phyloP scores from a whole-genome alignment of 2,329 filamentous ascomycete species.

The Mycogone perniciosa region DNA sequence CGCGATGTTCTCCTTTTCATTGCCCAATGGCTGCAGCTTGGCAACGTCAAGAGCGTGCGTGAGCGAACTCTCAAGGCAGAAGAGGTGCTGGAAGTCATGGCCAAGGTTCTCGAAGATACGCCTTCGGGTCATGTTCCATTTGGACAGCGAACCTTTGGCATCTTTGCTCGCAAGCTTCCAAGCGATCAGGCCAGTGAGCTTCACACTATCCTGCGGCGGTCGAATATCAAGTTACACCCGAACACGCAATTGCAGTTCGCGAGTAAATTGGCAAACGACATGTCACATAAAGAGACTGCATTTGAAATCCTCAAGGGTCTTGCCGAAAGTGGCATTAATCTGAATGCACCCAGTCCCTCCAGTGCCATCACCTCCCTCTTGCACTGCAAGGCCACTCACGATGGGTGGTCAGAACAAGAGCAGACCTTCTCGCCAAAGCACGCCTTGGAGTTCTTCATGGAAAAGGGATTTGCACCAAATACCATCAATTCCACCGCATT shows the following conservation, averaged over 20 bases:
- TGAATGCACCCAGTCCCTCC: slow-evolving; percentile 41
- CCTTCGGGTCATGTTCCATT: slow-evolving; percentile 29
- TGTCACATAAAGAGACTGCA: slow-evolving; percentile 35
- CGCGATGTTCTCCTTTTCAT: slow-evolving; percentile 31
- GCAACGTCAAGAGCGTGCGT: slow-evolving; percentile 13
- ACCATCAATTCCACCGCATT: slow-evolving; percentile 58
- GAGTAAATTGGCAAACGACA: slow-evolving; percentile 35
- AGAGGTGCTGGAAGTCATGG: slow-evolving; percentile 23
- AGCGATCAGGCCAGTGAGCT: slow-evolving; percentile 28
- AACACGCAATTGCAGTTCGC: slow-evolving; percentile 45
- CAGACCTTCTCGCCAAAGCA: slow-evolving; percentile 24
- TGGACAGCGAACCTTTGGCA: slow-evolving; percentile 32
- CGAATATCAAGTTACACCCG: slow-evolving; percentile 27
- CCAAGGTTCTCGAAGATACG: slow-evolving; percentile 24
- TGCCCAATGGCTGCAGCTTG: slow-evolving; percentile 18
- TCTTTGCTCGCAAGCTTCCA: slow-evolving; percentile 25
- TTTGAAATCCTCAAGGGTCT: slow-evolving; percentile 35
- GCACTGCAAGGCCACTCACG: slow-evolving; percentile 21
- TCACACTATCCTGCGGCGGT: slow-evolving; percentile 27
- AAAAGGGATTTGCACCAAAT: slow-evolving; percentile 58
- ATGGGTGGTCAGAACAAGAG: slow-evolving; percentile 16
- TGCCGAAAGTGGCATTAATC: slow-evolving; percentile 34
- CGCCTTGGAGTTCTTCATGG: slow-evolving; percentile 40
- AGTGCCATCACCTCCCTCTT: slow-evolving; percentile 57
- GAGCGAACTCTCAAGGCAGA: slow-evolving; percentile 23